These are phyloP conservation scores for Harringtonia aguacate DNA, from an alignment of 2,329 filamentous ascomycete species.

Conservation along the genomic window DNA sequence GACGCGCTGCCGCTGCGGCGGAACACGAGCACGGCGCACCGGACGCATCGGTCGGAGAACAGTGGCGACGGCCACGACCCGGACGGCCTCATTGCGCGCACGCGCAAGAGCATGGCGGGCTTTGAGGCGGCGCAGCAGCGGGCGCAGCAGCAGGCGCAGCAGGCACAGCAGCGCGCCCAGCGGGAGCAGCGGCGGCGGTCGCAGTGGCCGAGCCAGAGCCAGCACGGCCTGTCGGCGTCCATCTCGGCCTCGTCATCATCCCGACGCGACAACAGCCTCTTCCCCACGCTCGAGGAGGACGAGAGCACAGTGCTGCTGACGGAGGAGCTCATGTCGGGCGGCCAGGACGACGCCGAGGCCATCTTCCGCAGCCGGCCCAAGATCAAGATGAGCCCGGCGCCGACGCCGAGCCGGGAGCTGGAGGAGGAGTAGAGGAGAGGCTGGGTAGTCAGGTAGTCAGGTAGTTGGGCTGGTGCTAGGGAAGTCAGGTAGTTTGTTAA, in stretches of 20 bases:
- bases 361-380: slow-evolving; percentile 79
- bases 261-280: slow-evolving; percentile 21
- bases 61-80: not conserved
- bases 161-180: slow-evolving; percentile 39
- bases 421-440: not conserved
- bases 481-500: no score
- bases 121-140: slow-evolving; percentile 51
- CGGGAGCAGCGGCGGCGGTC: slow-evolving; percentile 45
- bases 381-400: slow-evolving; percentile 63
- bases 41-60: not conserved
- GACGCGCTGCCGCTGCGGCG: slow-evolving; percentile 5
- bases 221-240: no score
- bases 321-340: slow-evolving; percentile 54
- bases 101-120: slow-evolving; percentile 49
- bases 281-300: slow-evolving; percentile 34
- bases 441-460: no score
- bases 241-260: no score
- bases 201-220: slow-evolving; percentile 25
- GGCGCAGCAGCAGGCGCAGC: slow-evolving; percentile 44
- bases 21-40: slow-evolving; percentile 16
- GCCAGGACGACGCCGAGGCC: slow-evolving; percentile 65
- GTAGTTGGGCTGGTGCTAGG: no score
- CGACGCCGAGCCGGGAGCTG: slow-evolving; percentile 27
- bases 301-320: slow-evolving; percentile 38
- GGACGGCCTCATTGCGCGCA: slow-evolving; percentile 46